A percentile compares a stretch with the other conserved stretches of the same genome.
Evolutionary conservation across 2,329 filamentous ascomycete genomes (phyloP).

Genomic region (Pseudogymnoascus sp.): DNA sequence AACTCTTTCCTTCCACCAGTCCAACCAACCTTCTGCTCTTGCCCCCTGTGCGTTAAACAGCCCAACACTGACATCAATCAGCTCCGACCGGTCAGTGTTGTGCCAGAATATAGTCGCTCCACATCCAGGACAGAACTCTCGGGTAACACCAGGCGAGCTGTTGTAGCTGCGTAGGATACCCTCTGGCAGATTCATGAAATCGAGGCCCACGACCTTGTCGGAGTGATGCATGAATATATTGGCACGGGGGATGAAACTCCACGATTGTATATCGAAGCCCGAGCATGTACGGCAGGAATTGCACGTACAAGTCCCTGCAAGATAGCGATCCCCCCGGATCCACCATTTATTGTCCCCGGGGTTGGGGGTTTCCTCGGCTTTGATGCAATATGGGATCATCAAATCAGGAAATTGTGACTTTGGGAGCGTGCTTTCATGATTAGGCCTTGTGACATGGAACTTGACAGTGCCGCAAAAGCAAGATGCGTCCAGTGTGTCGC

Average conservation of each 20-base stretch:
- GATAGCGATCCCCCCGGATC: conserved; percentile 32
- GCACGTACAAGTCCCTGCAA: conserved; percentile 56
- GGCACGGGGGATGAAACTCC: conserved; percentile 56
- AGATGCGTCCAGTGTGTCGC: conserved; percentile 33
- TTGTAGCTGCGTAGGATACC: conserved; percentile 45
- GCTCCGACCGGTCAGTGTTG: conserved; percentile 41
- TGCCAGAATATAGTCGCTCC: conserved; percentile 61
- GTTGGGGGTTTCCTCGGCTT: conserved; percentile 33
- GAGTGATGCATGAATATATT: conserved; percentile 45
- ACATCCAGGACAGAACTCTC: conserved; percentile 56
- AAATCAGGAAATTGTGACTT: conserved; percentile 47
- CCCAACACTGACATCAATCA: conserved; percentile 60
- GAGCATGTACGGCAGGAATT: conserved; percentile 52
- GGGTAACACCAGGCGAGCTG: conserved; percentile 45
- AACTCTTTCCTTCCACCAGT: conserved; percentile 53
- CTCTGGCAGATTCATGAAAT: conserved; percentile 25
- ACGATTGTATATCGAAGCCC: conserved; percentile 58
- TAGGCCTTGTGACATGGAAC: conserved; percentile 51
- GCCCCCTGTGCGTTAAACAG: conserved; percentile 47
- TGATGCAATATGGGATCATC: conserved; percentile 40
- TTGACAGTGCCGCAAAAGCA: conserved; percentile 50
- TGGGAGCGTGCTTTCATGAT: conserved; percentile 36
- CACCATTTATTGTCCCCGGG: conserved; percentile 25
- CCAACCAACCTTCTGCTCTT: conserved; percentile 50
- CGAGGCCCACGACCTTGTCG: not conserved